Conservation (phyloP, 495 filamentous ascomycete genomes). For the Hypoxylon trugodes region DNA sequence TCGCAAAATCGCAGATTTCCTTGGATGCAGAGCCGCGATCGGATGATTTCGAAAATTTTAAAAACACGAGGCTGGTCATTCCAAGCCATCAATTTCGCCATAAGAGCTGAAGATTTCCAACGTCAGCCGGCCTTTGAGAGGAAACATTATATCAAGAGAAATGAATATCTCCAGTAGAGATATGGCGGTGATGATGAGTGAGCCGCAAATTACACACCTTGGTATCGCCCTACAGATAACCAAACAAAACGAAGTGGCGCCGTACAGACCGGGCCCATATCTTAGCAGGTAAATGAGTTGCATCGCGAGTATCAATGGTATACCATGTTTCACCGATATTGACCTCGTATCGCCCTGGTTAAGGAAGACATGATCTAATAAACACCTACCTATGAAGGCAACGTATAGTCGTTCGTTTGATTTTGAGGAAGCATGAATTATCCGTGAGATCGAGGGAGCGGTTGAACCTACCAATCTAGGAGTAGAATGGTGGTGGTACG, state of each 20-base stretch:
- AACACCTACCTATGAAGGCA: too few species aligned
- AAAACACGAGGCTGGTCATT: slow-evolving; percentile 17
- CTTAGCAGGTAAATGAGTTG: neutral
- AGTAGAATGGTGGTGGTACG: too few species aligned
- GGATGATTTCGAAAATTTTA: slow-evolving; percentile 1
- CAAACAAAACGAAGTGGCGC: neutral
- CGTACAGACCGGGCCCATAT: neutral
- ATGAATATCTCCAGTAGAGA: neutral
- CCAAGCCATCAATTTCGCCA: neutral
- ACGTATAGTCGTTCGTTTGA: too few species aligned
- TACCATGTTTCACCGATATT: too few species aligned
- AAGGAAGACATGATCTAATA: too few species aligned
- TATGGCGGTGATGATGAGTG: neutral
- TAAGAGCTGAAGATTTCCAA: neutral
- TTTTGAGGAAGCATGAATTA: too few species aligned
- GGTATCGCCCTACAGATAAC: too few species aligned
- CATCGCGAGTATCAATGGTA: too few species aligned
- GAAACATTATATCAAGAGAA: neutral
- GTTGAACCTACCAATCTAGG: too few species aligned
- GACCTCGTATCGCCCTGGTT: too few species aligned
- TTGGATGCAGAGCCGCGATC: slow-evolving; percentile 9
- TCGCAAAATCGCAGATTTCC: neutral
- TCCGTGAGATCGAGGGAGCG: too few species aligned
- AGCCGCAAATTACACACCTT: too few species aligned
- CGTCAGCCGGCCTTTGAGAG: neutral